Evolutionary conservation across 139 green algal genomes (phyloP).

Genomic region (Micractinium conductrix): DNA sequence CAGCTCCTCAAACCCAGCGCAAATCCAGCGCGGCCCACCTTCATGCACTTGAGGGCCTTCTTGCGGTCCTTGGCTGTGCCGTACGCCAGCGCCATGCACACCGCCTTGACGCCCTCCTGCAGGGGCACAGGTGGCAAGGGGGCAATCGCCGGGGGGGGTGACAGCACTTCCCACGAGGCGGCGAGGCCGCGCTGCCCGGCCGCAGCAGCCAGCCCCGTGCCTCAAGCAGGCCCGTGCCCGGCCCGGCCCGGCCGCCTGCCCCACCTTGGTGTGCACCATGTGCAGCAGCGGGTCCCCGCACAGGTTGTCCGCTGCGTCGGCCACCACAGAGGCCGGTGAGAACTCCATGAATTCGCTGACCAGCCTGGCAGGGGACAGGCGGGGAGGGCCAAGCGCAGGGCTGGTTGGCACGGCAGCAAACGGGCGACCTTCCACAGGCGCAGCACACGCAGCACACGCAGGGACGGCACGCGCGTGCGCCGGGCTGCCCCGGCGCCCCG

Average conservation of each 20-base stretch:
- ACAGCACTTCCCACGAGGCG: not conserved
- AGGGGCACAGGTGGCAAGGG: not conserved
- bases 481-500: too few species aligned
- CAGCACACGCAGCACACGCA: slow-evolving; percentile 1
- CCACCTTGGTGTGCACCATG: slow-evolving; percentile 86
- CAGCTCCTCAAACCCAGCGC: not conserved
- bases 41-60: slow-evolving; percentile 80
- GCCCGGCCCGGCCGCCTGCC: too few species aligned
- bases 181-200: too few species aligned
- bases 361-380: slow-evolving; percentile 55
- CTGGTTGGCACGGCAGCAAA: not conserved
- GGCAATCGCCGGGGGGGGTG: not conserved
- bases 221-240: too few species aligned
- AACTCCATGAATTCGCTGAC: slow-evolving; percentile 83
- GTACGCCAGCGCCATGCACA: slow-evolving; percentile 77
- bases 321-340: slow-evolving; percentile 64
- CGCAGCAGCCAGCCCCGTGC: too few species aligned
- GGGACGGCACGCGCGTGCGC: too few species aligned
- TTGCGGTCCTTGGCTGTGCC: slow-evolving; percentile 83
- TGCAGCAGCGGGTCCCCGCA: slow-evolving; percentile 75
- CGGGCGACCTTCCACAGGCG: not conserved
- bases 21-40: slow-evolving; percentile 43
- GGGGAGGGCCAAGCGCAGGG: too few species aligned
- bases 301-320: slow-evolving; percentile 81
- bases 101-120: slow-evolving; percentile 75